Evolutionary conservation across 768 basidiomycete species (phyloP), one percentile per base, ranked within the genome.

Genomic region (Agaricus sinodeliciosus): DNA sequence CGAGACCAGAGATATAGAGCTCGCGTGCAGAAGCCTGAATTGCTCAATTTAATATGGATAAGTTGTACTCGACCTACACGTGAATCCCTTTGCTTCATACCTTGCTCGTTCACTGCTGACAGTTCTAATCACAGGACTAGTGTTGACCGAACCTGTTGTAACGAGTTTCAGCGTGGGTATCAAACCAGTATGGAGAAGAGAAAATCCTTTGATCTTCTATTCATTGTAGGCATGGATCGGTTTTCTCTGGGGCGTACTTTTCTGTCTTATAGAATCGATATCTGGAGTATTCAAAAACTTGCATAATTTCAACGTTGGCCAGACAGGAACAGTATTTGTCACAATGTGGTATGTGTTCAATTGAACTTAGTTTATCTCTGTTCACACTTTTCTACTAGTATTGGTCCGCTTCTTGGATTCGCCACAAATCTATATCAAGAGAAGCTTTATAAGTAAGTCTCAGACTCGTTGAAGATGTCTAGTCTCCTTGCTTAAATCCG

Each of bases 191-290:
- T 71, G 37, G 36, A 7, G 50, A 28, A 42, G 36, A 7, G 49
- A 28, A 42, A 6, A 3, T 27, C 26, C 37, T 28, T 34, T 54
- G 25, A 56, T 12, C 13, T 13, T 27, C 11, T 6, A 9, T 27
- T 28, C 15, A 9, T 15, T 11, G 3, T 64, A 87, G 83, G 60
- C 85, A n/a, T 85, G 84, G 85, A 68, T 82, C 31, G 81, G 82
- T 44, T 81, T 91, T 55, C 75, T 78, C 0, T 92, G 89, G 89
- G 89, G 89, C 0, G 78, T 89, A 4, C 64, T 84, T 16, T 92
- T 79, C 59, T 82, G 80, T 49, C 67, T 90, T 61, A 72, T 87
- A 28, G 79, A 80, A 80, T 84, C 59, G 31, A 69, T 60, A 4
- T 25, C 44, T 28, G 31, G 12, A 9, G 77, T 82, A 36, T 86